Evolutionary conservation across 805 yeast species (phyloP).

Genomic region (Ogataea thermomethanolica): DNA sequence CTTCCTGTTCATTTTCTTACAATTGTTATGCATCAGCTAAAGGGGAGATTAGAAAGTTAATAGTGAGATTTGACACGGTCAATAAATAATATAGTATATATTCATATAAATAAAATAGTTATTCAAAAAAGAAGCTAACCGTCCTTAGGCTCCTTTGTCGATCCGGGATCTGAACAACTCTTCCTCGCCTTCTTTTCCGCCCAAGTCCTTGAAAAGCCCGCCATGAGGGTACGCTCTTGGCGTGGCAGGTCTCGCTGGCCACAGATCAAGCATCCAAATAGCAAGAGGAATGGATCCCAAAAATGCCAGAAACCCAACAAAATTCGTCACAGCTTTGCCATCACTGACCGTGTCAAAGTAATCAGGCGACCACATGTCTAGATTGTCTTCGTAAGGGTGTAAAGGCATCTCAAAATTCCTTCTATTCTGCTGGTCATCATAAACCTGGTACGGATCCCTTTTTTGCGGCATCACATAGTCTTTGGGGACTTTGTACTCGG

Average conservation of each 20-base stretch:
- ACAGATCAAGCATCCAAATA: conserved; percentile 49
- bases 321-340: conserved; percentile 55
- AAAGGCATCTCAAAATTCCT: conserved; percentile 74
- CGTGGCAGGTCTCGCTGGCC: conserved; percentile 68
- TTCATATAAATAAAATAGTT: conserved; percentile 10
- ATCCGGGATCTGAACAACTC: conserved; percentile 41
- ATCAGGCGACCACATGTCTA: conserved; percentile 87
- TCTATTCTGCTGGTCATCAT: conserved; percentile 78
- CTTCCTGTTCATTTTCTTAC: conserved; percentile 9
- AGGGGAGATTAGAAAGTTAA: conserved; percentile 5
- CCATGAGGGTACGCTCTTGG: conserved; percentile 73
- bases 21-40: conserved; percentile 5
- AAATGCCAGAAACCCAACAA: conserved; percentile 53
- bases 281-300: conserved; percentile 40
- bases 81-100: conserved; percentile 10
- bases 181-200: conserved; percentile 52
- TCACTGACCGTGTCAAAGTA: conserved; percentile 59
- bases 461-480: conserved; percentile 52
- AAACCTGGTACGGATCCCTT: conserved; percentile 67
- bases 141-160: conserved; percentile 30
- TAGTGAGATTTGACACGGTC: conserved; percentile 4
- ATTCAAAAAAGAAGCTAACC: conserved; percentile 6
- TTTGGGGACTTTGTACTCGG: conserved; percentile 57
- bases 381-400: conserved; percentile 66
- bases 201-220: conserved; percentile 73